Conservation (phyloP, 1,284 basidiomycete genomes). For the Trichosporon asahii region DNA sequence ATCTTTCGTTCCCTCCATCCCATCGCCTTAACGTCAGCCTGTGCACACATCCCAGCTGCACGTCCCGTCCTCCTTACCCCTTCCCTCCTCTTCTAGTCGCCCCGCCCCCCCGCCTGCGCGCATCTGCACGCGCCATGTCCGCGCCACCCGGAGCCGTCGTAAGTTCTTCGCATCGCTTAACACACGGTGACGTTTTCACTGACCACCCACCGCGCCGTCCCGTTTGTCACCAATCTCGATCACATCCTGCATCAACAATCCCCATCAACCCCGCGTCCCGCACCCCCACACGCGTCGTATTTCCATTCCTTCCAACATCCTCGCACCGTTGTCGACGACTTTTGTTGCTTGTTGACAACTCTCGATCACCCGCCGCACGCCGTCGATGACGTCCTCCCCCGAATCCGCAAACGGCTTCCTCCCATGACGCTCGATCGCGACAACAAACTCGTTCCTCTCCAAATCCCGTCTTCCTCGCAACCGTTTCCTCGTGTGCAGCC, state of each 20-base stretch:
- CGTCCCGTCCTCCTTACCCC: neutral
- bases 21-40: slow-evolving; percentile 2
- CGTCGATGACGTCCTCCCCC: neutral
- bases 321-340: neutral
- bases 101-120: neutral
- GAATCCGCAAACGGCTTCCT: slow-evolving; percentile 56
- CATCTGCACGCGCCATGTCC: neutral
- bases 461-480: neutral
- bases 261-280: neutral
- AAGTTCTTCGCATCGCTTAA: neutral
- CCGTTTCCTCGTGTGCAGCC: slow-evolving; percentile 22
- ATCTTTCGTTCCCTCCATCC: slow-evolving; percentile 4
- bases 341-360: neutral
- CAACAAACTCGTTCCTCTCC: neutral
- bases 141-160: slow-evolving; percentile 7
- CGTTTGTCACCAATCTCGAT: slow-evolving; percentile 9
- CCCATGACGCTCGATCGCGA: slow-evolving; percentile 5
- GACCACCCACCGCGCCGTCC: neutral
- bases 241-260: neutral
- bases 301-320: neutral
- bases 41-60: slow-evolving; percentile 3
- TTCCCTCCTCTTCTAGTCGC: neutral
- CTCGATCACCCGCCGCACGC: neutral
- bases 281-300: neutral
- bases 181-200: slow-evolving; percentile 6